These are phyloP conservation scores for Saprolegnia parasitica DNA, from an alignment of 352 stramenopile genomes.

Conservation along the genomic window DNA sequence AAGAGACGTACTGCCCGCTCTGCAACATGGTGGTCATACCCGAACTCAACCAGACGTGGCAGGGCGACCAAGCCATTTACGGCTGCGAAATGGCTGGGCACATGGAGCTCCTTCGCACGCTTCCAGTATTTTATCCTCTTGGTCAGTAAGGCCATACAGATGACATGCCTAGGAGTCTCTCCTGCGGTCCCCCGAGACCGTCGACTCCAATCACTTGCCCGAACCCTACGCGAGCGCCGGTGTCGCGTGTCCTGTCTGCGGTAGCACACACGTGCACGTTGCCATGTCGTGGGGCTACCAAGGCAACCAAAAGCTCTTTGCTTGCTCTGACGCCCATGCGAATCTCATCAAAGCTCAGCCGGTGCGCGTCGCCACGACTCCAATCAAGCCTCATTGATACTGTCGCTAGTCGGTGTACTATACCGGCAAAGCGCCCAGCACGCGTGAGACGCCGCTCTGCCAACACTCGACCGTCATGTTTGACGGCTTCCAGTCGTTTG, in stretches of 20 bases:
- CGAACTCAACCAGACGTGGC: neutral
- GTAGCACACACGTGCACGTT: slow-evolving; percentile 52
- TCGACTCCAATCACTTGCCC: neutral
- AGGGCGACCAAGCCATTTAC: slow-evolving; percentile 62
- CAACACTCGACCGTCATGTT: slow-evolving; percentile 46
- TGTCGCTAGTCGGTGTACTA: neutral
- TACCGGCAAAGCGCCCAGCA: neutral
- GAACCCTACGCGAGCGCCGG: slow-evolving; percentile 26
- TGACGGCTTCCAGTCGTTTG: slow-evolving; percentile 68
- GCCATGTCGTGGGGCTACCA: slow-evolving; percentile 64
- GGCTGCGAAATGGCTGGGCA: slow-evolving; percentile 78
- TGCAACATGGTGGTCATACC: slow-evolving; percentile 20
- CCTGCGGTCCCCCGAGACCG: neutral
- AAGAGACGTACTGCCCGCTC: slow-evolving; percentile 22
- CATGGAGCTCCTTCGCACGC: slow-evolving; percentile 67
- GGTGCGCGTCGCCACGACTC: slow-evolving; percentile 16
- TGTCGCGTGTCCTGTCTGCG: slow-evolving; percentile 60
- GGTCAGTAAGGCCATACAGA: neutral
- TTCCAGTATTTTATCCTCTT: slow-evolving; percentile 41
- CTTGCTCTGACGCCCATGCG: slow-evolving; percentile 55
- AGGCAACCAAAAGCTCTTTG: slow-evolving; percentile 65
- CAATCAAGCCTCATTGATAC: neutral
- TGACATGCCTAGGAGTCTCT: neutral
- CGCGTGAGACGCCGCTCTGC: neutral
- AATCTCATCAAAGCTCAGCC: slow-evolving; percentile 48